Evolutionary conservation across 139 green algal species (phyloP).

Genomic region (Astrephomene gubernaculifera): DNA sequence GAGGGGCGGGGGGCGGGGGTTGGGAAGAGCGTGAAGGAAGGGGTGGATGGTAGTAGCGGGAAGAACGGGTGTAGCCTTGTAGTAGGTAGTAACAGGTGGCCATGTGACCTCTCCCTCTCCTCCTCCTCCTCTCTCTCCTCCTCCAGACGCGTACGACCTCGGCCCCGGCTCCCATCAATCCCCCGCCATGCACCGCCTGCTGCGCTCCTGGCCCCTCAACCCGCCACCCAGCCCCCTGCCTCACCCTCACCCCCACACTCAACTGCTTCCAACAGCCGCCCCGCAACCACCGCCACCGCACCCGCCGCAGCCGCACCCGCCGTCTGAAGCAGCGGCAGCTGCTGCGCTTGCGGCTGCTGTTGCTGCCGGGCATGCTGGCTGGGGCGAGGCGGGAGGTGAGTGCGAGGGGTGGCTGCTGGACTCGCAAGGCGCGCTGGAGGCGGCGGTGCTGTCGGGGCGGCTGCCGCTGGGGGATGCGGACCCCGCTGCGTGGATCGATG

Average conservation of each 20-base stretch:
- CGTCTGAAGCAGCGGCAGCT: not conserved
- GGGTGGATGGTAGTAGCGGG: not conserved
- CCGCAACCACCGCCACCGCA: not conserved
- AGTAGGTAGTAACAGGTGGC: too few species aligned
- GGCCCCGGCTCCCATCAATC: too few species aligned
- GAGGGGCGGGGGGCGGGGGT: not conserved
- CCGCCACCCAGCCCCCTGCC: too few species aligned
- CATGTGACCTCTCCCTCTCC: too few species aligned
- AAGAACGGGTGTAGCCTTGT: too few species aligned
- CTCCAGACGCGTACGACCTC: too few species aligned
- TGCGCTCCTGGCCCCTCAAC: too few species aligned
- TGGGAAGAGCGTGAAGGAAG: not conserved
- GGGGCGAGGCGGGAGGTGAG: not conserved
- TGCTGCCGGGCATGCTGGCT: not conserved
- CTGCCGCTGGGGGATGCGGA: slow-evolving; percentile 14
- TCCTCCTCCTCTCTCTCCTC: too few species aligned
- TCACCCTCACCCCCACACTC: too few species aligned
- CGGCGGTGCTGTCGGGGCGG: slow-evolving; percentile 35
- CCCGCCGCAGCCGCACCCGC: not conserved
- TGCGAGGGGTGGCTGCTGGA: not conserved
- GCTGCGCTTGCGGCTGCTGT: not conserved
- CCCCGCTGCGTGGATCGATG: slow-evolving; percentile 27
- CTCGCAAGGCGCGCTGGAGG: slow-evolving; percentile 13
- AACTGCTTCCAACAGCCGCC: too few species aligned
- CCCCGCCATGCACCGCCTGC: too few species aligned